Base-by-base conservation (phyloP, 1,284 basidiomycete genomes). In the Rhodofomes roseus region DNA sequence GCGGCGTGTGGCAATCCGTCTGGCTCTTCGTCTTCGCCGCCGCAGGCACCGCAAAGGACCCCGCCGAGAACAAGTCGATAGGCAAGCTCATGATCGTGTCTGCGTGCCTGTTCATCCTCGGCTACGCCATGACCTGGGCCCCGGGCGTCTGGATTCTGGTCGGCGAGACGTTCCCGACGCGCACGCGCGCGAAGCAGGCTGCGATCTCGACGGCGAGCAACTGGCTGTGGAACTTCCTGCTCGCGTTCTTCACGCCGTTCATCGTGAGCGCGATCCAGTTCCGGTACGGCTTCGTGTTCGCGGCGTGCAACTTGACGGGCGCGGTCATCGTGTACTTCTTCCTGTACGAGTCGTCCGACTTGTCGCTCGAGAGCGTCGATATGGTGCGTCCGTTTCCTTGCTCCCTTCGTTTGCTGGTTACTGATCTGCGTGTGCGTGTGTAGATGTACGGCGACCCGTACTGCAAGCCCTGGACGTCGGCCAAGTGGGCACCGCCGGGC, bases 21-120 rank as follows among this genome's bases (percentile, higher is more conserved):
- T 93, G 91, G 90, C 77, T 93, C 20, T 87, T 92, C 67, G 83
- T 91, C 22, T 93, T 90, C 68, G 90, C 89, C 0, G 81, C 85
- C 6, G 90, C 87, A 1, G 91, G 90, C 29, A 89, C 86, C 0
- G 85, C 84, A 0, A 81, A 82, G 60, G 76, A 86, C 62, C 87
- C 89, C 0, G 69, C 68, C 55, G 69, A 64, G 1, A 75, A 85
- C 66, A 60, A 77, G 37, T 68, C 66, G 16, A 83, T 85, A 50
- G 88, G 86, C 34, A 82, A 80, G 65, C 71, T 91, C 23, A 87
- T 92, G 83, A 92, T 93, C 64, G 82, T 90, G 63, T 79, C 83
- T n/a, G 86, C 89, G 0, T 92, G 88, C 68, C 68, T 93, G 68
- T 92, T 92, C 76, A 92, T 93, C 68, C 72, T 88, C 34, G 89